Evolutionary conservation across 2,329 filamentous ascomycete genomes (phyloP).

Genomic region (Microcera coccophila): DNA sequence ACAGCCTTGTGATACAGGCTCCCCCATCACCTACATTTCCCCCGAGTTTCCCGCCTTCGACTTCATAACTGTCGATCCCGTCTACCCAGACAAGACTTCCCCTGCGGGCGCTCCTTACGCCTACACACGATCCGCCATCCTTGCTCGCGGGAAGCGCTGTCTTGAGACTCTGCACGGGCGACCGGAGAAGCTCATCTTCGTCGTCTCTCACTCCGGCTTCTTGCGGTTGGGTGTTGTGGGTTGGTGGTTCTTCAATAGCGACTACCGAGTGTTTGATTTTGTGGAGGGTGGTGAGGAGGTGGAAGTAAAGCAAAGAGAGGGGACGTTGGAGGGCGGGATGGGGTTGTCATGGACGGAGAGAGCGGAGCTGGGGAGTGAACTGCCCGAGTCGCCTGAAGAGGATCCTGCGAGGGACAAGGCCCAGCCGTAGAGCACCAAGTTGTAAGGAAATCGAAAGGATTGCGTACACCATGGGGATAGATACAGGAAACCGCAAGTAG

Average conservation of each 20-base stretch:
- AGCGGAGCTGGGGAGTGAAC: conserved; percentile 37
- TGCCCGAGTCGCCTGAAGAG: conserved; percentile 33
- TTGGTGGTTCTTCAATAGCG: conserved; percentile 56
- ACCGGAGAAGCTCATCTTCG: conserved; percentile 58
- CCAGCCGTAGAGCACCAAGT: not conserved
- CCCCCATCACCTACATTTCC: conserved; percentile 39
- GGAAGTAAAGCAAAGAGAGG: conserved; percentile 45
- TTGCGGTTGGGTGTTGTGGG: conserved; percentile 55
- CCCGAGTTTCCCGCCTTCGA: conserved; percentile 54
- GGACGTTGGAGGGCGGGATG: conserved; percentile 33
- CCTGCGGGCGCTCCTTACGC: conserved; percentile 45
- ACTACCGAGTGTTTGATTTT: conserved; percentile 62
- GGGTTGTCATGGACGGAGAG: conserved; percentile 34
- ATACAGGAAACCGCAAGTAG: too few species aligned
- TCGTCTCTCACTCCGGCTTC: conserved; percentile 64
- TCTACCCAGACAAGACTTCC: conserved; percentile 61
- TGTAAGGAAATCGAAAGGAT: too few species aligned
- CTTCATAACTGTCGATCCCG: conserved; percentile 53
- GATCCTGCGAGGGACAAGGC: not conserved
- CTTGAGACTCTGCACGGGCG: conserved; percentile 49
- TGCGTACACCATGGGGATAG: too few species aligned
- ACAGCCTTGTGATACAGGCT: conserved; percentile 61
- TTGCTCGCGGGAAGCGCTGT: conserved; percentile 50
- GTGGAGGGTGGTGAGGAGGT: conserved; percentile 25
- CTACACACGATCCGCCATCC: conserved; percentile 49